A percentile compares a stretch with the other conserved stretches of the same genome.
These are phyloP conservation scores for Achaetomiella virescens DNA, from an alignment of 495 filamentous ascomycete genomes.

Conservation along the genomic window DNA sequence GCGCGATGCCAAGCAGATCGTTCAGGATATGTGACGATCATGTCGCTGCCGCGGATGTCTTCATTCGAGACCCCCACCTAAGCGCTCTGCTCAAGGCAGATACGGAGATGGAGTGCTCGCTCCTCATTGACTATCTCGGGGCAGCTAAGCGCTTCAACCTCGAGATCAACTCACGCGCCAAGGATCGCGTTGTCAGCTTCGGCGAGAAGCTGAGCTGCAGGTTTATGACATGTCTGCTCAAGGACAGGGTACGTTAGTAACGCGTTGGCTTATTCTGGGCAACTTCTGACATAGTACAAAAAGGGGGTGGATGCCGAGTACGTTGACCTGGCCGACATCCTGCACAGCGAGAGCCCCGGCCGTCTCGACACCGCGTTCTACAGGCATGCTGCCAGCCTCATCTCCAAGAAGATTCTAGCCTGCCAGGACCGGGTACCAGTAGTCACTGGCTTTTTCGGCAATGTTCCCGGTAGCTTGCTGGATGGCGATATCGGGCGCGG, in stretches of 20 bases:
- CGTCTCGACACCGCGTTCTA: constrained; percentile 79
- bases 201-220: constrained; percentile 91
- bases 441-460: constrained; percentile 82
- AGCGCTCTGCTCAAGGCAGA: constrained; percentile 49
- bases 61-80: constrained; percentile 57
- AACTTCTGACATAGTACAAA: neutral
- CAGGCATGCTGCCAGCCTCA: constrained; percentile 53
- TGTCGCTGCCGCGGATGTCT: constrained; percentile 54
- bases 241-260: constrained; percentile 45
- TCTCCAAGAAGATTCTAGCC: constrained; percentile 60
- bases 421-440: constrained; percentile 70
- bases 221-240: constrained; percentile 75
- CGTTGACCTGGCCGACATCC: constrained; percentile 73
- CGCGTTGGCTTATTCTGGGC: neutral
- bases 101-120: constrained; percentile 66
- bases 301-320: constrained; percentile 74
- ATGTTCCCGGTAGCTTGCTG: constrained; percentile 72
- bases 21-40: constrained; percentile 74
- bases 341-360: constrained; percentile 54
- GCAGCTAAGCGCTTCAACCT: constrained; percentile 53
- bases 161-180: constrained; percentile 71
- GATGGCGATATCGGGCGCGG: constrained; percentile 73
- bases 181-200: constrained; percentile 85
- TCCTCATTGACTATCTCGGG: constrained; percentile 49
- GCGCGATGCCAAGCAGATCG: constrained; percentile 59